Evolutionary conservation across 805 yeast species (phyloP).

Genomic region (Candida tallmaniae): DNA sequence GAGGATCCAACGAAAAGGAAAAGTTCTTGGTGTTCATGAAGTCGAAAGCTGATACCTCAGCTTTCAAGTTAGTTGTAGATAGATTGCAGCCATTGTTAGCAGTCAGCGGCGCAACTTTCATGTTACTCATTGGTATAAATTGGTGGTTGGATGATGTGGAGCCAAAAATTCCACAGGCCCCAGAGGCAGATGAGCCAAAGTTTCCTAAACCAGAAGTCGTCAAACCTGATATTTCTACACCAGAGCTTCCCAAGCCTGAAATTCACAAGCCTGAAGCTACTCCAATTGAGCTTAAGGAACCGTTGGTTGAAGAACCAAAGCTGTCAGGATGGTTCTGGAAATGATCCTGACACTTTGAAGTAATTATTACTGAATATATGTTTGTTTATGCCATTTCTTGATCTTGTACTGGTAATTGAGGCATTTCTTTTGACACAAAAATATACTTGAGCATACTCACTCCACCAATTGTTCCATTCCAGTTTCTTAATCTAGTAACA

Average conservation of each 20-base stretch:
- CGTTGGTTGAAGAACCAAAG: conserved; percentile 1
- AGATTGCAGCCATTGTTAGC: conserved; percentile 20
- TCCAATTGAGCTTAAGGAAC: no score
- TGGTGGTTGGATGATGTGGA: conserved; percentile 13
- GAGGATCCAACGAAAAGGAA: conserved; percentile 23
- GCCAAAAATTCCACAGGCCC: no score
- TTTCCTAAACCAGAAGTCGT: no score
- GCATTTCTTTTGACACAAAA: conserved; percentile 26
- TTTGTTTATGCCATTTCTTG: conserved; percentile 14
- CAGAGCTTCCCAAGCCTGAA: background rate
- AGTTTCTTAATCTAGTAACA: conserved; percentile 55
- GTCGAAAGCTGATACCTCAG: background rate
- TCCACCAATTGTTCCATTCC: conserved; percentile 87
- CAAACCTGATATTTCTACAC: no score
- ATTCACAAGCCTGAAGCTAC: background rate
- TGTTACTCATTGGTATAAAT: conserved; percentile 19
- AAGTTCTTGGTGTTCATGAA: conserved; percentile 13
- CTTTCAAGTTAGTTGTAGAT: conserved; percentile 2
- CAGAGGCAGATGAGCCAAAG: no score
- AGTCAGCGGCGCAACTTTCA: conserved; percentile 21
- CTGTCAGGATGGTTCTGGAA: conserved; percentile 16
- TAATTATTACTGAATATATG: background rate
- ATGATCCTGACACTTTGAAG: background rate
- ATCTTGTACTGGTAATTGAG: conserved; percentile 20
- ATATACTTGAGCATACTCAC: conserved; percentile 56